phyloP scores from a whole-genome alignment of 2,329 filamentous ascomycete species.

The Colletotrichum sp. region DNA sequence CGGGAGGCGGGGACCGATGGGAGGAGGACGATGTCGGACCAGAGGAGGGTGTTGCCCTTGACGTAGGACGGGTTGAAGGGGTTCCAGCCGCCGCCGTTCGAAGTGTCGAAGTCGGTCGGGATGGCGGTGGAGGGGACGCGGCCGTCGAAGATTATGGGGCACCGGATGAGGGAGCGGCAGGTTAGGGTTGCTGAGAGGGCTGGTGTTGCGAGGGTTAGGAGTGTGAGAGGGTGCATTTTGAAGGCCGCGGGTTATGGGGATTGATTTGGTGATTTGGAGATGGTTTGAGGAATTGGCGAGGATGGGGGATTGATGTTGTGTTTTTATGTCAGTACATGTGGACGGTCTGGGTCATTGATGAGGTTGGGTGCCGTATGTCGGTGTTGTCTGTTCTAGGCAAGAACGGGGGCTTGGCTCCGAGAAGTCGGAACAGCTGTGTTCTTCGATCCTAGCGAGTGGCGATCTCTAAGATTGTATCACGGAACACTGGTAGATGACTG shows the following conservation, averaged over 20 bases:
- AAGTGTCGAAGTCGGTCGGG: constrained; percentile 35
- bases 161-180: constrained; percentile 25
- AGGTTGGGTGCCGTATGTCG: not conserved
- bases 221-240: not conserved
- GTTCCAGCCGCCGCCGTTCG: constrained; percentile 28
- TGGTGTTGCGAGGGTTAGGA: not conserved
- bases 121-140: constrained; percentile 31
- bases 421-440: not conserved
- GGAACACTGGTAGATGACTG: too few relatives aligned
- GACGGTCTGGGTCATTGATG: not conserved
- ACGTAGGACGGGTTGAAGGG: constrained; percentile 41
- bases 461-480: too few relatives aligned
- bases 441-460: not conserved
- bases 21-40: constrained; percentile 41
- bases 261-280: not conserved
- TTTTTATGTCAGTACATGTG: not conserved
- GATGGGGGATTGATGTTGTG: not conserved
- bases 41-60: constrained; percentile 37
- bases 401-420: not conserved
- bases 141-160: constrained; percentile 42
- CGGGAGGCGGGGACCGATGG: constrained; percentile 29
- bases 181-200: not conserved
- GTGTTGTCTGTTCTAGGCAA: not conserved
- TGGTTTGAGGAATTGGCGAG: not conserved
- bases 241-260: not conserved